Percentiles rank a stretch among this genome's conserved stretches.
These are phyloP conservation scores for Exserohilum turcica DNA, from an alignment of 2,329 filamentous ascomycete genomes.

Conservation along the genomic window DNA sequence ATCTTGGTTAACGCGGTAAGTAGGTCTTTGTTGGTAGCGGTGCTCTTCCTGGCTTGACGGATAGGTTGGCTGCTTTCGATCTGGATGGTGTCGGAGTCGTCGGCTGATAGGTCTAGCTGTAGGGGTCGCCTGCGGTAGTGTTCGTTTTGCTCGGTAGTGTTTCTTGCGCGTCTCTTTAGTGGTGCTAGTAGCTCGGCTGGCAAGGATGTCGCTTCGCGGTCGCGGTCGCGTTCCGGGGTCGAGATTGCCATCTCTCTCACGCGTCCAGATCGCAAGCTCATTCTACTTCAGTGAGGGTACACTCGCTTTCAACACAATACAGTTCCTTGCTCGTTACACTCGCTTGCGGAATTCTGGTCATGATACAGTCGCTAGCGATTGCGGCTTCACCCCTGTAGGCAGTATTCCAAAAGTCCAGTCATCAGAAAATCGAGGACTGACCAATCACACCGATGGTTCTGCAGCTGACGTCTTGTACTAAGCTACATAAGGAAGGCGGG, in stretches of 20 bases:
- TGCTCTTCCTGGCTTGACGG: constrained; percentile 7
- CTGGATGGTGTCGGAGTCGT: constrained; percentile 8
- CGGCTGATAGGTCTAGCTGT: constrained; percentile 11
- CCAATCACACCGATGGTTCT: too few relatives aligned
- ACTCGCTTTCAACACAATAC: too few relatives aligned
- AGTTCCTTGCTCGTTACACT: too few relatives aligned
- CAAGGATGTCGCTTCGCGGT: constrained; percentile 1
- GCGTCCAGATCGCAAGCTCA: not conserved
- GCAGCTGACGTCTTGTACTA: too few relatives aligned
- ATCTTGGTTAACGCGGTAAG: constrained; percentile 8
- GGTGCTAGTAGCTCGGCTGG: constrained; percentile 1
- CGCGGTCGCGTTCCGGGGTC: constrained; percentile 2
- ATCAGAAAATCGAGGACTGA: too few relatives aligned
- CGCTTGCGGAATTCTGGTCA: too few relatives aligned
- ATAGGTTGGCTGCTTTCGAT: constrained; percentile 8
- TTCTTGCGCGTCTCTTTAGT: constrained; percentile 10
- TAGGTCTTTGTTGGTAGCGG: constrained; percentile 10
- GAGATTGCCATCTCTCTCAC: constrained; percentile 3
- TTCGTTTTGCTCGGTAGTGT: constrained; percentile 5
- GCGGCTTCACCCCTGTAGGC: too few relatives aligned
- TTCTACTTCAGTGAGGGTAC: too few relatives aligned
- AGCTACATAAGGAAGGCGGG: too few relatives aligned
- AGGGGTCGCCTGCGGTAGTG: constrained; percentile 2
- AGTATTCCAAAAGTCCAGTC: too few relatives aligned
- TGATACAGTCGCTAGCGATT: too few relatives aligned